Conservation (phyloP, 1,139 yeast genomes). For the Candida tetrigidarum region DNA sequence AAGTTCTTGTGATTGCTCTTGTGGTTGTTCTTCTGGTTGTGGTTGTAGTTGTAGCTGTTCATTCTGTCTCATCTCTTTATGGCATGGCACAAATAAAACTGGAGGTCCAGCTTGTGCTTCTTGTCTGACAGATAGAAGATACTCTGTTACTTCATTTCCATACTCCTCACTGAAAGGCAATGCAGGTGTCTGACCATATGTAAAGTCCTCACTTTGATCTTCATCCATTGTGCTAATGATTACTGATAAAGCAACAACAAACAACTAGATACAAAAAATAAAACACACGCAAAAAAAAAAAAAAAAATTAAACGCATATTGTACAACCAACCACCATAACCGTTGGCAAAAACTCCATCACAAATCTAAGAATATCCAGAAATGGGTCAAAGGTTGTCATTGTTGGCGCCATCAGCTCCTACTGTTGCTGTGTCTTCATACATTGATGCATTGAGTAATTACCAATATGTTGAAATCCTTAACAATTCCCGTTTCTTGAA, state of each 20-base stretch:
- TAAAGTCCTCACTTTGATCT: conserved; percentile 16
- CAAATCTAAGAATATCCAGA: too few relatives aligned
- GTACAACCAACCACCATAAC: too few relatives aligned
- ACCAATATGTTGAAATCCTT: conserved; percentile 73
- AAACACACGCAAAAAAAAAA: too few relatives aligned
- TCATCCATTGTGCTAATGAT: too few relatives aligned
- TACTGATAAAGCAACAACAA: background rate
- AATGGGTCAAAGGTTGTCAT: conserved; percentile 89
- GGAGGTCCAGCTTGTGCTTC: conserved; percentile 33
- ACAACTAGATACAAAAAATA: background rate
- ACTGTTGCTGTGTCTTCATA: conserved; percentile 93
- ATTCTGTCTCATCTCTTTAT: background rate
- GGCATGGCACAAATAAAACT: conserved; percentile 13
- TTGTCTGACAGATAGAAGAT: conserved; percentile 31
- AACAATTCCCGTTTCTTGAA: conserved; percentile 84
- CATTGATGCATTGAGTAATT: conserved; percentile 72
- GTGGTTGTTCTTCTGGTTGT: too few relatives aligned
- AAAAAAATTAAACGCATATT: too few relatives aligned
- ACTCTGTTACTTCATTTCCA: conserved; percentile 28
- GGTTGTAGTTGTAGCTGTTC: conserved; percentile 3
- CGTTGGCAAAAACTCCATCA: too few relatives aligned
- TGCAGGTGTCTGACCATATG: conserved; percentile 30
- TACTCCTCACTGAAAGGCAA: conserved; percentile 22
- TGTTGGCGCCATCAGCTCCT: conserved; percentile 88
- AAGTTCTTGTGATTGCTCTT: background rate